Evolutionary conservation across 2,329 filamentous ascomycete species (phyloP).

Genomic region (Arthrobotrys sinensis): DNA sequence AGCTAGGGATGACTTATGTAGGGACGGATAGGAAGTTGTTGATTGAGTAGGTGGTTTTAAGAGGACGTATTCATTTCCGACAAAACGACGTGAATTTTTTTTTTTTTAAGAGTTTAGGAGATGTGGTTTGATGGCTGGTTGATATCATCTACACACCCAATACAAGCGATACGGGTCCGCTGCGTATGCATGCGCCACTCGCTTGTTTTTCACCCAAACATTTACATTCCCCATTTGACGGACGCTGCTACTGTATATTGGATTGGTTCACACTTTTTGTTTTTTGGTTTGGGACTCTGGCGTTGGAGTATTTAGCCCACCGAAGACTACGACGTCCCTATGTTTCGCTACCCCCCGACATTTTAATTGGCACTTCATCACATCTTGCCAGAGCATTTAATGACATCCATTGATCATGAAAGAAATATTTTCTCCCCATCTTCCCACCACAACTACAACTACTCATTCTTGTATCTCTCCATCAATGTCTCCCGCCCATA

Average conservation of each 20-base stretch:
- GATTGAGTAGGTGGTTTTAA: slow-evolving; percentile 73
- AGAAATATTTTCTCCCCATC: neutral
- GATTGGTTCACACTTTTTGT: slow-evolving; percentile 21
- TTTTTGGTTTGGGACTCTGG: slow-evolving; percentile 7
- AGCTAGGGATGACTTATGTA: slow-evolving; percentile 76
- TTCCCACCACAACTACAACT: too few species aligned
- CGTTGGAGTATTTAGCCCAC: slow-evolving; percentile 38
- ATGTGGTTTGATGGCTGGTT: neutral
- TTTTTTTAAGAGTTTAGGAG: too few species aligned
- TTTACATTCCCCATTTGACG: slow-evolving; percentile 5
- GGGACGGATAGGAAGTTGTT: slow-evolving; percentile 76
- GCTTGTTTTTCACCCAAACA: slow-evolving; percentile 21
- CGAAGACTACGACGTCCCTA: slow-evolving; percentile 4
- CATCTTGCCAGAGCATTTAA: slow-evolving; percentile 26
- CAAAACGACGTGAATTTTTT: too few species aligned
- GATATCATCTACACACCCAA: slow-evolving; percentile 12
- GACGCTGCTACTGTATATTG: slow-evolving; percentile 29
- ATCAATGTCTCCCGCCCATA: neutral
- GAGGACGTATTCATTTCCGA: neutral
- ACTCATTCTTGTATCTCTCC: neutral
- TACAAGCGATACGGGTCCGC: slow-evolving; percentile 19
- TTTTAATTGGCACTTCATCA: slow-evolving; percentile 20
- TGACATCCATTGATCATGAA: slow-evolving; percentile 12
- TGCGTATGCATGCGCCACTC: slow-evolving; percentile 14
- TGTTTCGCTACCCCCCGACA: slow-evolving; percentile 29